Evolutionary conservation across 768 basidiomycete genomes (phyloP).

Genomic region (Xerocomus spinulosus): DNA sequence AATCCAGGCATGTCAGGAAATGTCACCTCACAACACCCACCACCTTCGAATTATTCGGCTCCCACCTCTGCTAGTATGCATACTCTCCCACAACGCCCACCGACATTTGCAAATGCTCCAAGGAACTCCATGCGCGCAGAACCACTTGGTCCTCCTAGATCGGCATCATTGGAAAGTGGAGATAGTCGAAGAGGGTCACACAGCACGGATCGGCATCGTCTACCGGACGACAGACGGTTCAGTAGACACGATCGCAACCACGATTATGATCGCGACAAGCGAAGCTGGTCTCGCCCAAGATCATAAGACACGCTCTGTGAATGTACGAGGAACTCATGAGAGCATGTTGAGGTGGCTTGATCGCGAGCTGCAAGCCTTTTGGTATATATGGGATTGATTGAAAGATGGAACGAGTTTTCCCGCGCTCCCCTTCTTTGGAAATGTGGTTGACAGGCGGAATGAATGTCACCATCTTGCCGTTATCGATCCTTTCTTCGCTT

Average conservation of each 20-base stretch:
- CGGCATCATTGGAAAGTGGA: slow-evolving; percentile 14
- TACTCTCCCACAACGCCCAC: slow-evolving; percentile 20
- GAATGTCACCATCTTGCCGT: neutral
- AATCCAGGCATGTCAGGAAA: slow-evolving; percentile 3
- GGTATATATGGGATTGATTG: neutral
- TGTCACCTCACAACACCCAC: neutral
- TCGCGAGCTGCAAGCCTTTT: neutral
- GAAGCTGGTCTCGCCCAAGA: slow-evolving; percentile 7
- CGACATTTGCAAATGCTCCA: neutral
- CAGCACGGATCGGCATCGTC: slow-evolving; percentile 10
- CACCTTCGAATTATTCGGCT: neutral
- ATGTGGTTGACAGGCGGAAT: neutral
- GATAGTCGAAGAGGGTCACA: slow-evolving; percentile 22
- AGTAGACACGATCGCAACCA: slow-evolving; percentile 6
- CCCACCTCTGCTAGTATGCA: neutral
- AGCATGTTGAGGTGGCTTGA: neutral
- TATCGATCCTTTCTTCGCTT: slow-evolving; percentile 1
- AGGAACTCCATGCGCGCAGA: slow-evolving; percentile 15
- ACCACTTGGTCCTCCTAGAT: slow-evolving; percentile 15
- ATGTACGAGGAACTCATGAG: neutral
- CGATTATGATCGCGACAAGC: slow-evolving; percentile 7
- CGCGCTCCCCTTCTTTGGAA: neutral
- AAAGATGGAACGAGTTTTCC: neutral
- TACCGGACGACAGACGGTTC: slow-evolving; percentile 17
- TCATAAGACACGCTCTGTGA: neutral